These are phyloP conservation scores for Globisporangium carolinianum DNA, from an alignment of 352 stramenopile species.

Conservation along the genomic window DNA sequence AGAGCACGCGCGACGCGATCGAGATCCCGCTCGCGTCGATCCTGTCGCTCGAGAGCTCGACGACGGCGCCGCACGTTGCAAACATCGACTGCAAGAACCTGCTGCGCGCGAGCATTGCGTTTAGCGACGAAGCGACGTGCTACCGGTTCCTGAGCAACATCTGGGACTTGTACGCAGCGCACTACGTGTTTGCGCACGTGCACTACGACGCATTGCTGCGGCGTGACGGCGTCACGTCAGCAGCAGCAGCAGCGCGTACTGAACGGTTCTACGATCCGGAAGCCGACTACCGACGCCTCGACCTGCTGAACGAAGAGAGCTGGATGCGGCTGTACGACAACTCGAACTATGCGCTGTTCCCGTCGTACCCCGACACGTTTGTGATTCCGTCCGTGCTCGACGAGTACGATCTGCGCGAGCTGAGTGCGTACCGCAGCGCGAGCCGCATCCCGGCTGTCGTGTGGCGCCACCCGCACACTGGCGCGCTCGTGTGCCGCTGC, in stretches of 20 bases:
- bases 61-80: conserved; percentile 74
- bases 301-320: conserved; percentile 69
- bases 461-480: conserved; percentile 88
- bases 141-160: conserved; percentile 70
- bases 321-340: conserved; percentile 87
- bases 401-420: conserved; percentile 81
- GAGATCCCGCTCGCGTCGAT: conserved; percentile 80
- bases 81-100: conserved; percentile 84
- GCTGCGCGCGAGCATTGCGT: conserved; percentile 75
- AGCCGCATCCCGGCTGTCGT: conserved; percentile 91
- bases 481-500: conserved; percentile 86
- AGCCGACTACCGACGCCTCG: conserved; percentile 73
- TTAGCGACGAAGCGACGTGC: conserved; percentile 70
- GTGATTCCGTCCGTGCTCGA: conserved; percentile 90
- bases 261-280: conserved; percentile 66
- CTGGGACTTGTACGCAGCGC: conserved; percentile 59
- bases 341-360: conserved; percentile 84
- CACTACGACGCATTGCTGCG: conserved; percentile 67
- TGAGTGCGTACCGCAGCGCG: conserved; percentile 91
- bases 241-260: conserved; percentile 40
- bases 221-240: conserved; percentile 23
- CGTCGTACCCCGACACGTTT: conserved; percentile 92
- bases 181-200: conserved; percentile 69
- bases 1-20: conserved; percentile 71
- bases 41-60: conserved; percentile 67